phyloP scores from a whole-genome alignment of 2,329 filamentous ascomycete genomes.

The Pochonia chlamydosporia region DNA sequence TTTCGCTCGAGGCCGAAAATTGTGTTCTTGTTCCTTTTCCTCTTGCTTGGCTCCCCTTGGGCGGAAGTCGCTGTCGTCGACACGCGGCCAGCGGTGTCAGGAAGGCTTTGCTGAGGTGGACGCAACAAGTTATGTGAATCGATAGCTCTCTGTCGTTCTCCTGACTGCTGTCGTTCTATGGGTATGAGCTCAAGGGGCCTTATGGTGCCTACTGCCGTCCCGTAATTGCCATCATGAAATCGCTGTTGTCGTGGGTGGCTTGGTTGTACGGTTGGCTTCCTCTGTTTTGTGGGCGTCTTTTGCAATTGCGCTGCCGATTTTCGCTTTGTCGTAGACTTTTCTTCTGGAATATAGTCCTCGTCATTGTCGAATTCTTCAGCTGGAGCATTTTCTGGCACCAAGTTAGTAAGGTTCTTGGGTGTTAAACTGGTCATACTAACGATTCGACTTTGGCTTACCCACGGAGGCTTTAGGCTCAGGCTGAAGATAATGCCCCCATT shows the following conservation, averaged over 20 bases:
- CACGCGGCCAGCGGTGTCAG: not conserved
- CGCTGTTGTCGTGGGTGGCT: not conserved
- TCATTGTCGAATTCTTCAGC: conserved; percentile 1
- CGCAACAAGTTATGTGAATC: not conserved
- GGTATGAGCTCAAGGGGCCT: not conserved
- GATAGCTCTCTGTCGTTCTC: not conserved
- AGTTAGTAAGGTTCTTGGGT: not conserved
- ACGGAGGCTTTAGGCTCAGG: not conserved
- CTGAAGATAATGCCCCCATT: not conserved
- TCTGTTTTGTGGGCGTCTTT: conserved; percentile 5
- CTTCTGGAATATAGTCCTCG: conserved; percentile 1
- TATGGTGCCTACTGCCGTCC: too few relatives aligned
- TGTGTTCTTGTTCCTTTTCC: conserved; percentile 9
- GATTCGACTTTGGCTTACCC: not conserved
- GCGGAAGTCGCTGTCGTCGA: not conserved
- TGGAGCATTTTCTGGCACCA: not conserved
- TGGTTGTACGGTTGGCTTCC: not conserved
- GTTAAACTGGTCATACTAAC: not conserved
- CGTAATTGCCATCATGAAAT: not conserved
- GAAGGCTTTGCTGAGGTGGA: not conserved
- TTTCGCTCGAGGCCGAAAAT: conserved; percentile 17
- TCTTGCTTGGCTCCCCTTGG: conserved; percentile 6
- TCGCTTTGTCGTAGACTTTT: conserved; percentile 1
- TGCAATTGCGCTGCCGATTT: conserved; percentile 1
- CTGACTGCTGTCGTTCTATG: not conserved